A percentile compares a stretch with the other conserved stretches of the same genome.
Evolutionary conservation across 2,329 filamentous ascomycete species (phyloP).

Genomic region (Penicillium brasilianum): DNA sequence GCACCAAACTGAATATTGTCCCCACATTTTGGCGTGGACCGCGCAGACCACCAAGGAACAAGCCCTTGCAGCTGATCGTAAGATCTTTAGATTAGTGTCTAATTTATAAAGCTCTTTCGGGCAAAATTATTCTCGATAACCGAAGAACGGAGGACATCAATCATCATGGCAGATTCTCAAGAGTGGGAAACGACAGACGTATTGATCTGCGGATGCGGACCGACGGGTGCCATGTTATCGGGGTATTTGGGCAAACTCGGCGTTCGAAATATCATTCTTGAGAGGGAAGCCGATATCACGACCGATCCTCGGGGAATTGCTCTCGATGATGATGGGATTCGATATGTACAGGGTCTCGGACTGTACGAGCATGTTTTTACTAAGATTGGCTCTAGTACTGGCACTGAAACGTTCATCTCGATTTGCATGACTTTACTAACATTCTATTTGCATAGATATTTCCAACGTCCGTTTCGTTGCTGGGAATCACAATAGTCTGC

Average conservation of each 20-base stretch:
- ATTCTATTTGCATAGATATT: slow-evolving; percentile 1
- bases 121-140: background rate
- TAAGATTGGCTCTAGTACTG: slow-evolving; percentile 34
- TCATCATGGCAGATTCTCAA: background rate
- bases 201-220: slow-evolving; percentile 40
- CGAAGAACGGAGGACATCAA: background rate
- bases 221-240: slow-evolving; percentile 37
- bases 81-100: background rate
- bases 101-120: background rate
- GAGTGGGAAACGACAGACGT: slow-evolving; percentile 32
- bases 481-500: slow-evolving; percentile 7
- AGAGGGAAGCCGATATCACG: slow-evolving; percentile 35
- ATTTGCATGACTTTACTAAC: slow-evolving; percentile 5
- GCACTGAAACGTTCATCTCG: background rate
- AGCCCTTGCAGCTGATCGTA: background rate
- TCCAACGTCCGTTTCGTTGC: slow-evolving; percentile 17
- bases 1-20: slow-evolving; percentile 1
- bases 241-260: slow-evolving; percentile 32
- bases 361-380: slow-evolving; percentile 36
- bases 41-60: background rate
- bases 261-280: slow-evolving; percentile 35
- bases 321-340: slow-evolving; percentile 41
- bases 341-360: slow-evolving; percentile 36
- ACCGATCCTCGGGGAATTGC: slow-evolving; percentile 41
- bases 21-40: slow-evolving; percentile 6